These are phyloP conservation scores for Ascochyta clinopodiicola DNA, from an alignment of 2,329 filamentous ascomycete species.

Conservation along the genomic window DNA sequence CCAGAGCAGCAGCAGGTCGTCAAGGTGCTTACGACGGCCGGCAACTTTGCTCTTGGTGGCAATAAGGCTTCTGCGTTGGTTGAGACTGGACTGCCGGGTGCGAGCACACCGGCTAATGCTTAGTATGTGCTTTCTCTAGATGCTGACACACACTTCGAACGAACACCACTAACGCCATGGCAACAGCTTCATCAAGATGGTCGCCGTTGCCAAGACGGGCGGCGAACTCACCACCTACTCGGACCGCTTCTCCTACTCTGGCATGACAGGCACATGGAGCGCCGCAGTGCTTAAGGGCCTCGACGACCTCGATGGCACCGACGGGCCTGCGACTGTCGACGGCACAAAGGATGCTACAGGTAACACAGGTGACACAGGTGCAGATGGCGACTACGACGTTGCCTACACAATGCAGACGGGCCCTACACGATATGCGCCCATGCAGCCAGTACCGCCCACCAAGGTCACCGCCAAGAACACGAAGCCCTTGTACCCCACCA, in stretches of 20 bases:
- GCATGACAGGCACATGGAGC: slow-evolving; percentile 68
- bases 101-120: slow-evolving; percentile 56
- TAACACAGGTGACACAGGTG: slow-evolving; percentile 23
- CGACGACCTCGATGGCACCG: slow-evolving; percentile 32
- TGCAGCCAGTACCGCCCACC: slow-evolving; percentile 65
- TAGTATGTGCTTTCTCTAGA: slow-evolving; percentile 54
- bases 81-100: slow-evolving; percentile 35
- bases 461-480: slow-evolving; percentile 63
- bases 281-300: slow-evolving; percentile 51
- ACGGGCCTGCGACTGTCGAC: slow-evolving; percentile 38
- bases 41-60: slow-evolving; percentile 51
- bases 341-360: slow-evolving; percentile 28
- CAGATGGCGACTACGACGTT: slow-evolving; percentile 48
- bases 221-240: slow-evolving; percentile 67
- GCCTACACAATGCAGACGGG: slow-evolving; percentile 65
- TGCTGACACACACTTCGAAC: too few relatives aligned
- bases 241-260: slow-evolving; percentile 66
- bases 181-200: slow-evolving; percentile 53
- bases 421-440: slow-evolving; percentile 65
- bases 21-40: slow-evolving; percentile 51
- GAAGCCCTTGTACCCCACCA: slow-evolving; percentile 62
- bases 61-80: slow-evolving; percentile 47
- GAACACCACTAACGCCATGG: slow-evolving; percentile 10
- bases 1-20: slow-evolving; percentile 6
- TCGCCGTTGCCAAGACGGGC: slow-evolving; percentile 61